Evolutionary conservation across 2,329 filamentous ascomycete species (phyloP).

Genomic region (Fusarium torreyae): DNA sequence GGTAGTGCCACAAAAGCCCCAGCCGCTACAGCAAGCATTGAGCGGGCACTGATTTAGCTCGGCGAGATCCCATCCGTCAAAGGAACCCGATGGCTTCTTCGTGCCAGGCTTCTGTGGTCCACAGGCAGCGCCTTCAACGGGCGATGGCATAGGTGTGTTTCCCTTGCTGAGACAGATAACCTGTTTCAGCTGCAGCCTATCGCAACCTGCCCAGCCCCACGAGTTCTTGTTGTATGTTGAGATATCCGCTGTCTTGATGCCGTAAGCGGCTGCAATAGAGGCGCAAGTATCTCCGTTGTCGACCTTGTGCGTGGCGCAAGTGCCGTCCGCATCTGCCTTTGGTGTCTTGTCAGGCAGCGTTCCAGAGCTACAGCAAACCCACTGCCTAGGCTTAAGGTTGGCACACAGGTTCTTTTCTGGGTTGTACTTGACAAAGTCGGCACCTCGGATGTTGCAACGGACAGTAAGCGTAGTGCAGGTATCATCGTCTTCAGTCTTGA

Average conservation of each 20-base stretch:
- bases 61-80: conserved; percentile 7
- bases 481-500: no score
- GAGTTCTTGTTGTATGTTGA: conserved; percentile 47
- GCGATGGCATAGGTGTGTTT: conserved; percentile 49
- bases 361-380: no score
- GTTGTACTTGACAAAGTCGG: conserved; percentile 56
- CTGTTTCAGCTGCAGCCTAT: conserved; percentile 34
- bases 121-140: conserved; percentile 46
- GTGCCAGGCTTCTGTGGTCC: conserved; percentile 50
- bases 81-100: conserved; percentile 5
- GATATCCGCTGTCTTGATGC: conserved; percentile 51
- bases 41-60: conserved; percentile 52
- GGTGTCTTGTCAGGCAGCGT: no score
- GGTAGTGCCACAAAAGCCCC: conserved; percentile 51
- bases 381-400: conserved; percentile 45
- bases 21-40: conserved; percentile 54
- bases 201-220: conserved; percentile 52
- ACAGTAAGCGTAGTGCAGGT: no score
- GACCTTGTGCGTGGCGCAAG: conserved; percentile 57
- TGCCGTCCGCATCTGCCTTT: no score
- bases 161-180: conserved; percentile 51
- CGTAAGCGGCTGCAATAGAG: conserved; percentile 55
- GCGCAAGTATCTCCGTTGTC: conserved; percentile 48
- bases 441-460: conserved; percentile 55
- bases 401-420: conserved; percentile 41